A percentile compares a stretch with the other conserved stretches of the same genome.
Conservation (phyloP, 371 early-diverging fungal species). For the Zychaea mexicana region DNA sequence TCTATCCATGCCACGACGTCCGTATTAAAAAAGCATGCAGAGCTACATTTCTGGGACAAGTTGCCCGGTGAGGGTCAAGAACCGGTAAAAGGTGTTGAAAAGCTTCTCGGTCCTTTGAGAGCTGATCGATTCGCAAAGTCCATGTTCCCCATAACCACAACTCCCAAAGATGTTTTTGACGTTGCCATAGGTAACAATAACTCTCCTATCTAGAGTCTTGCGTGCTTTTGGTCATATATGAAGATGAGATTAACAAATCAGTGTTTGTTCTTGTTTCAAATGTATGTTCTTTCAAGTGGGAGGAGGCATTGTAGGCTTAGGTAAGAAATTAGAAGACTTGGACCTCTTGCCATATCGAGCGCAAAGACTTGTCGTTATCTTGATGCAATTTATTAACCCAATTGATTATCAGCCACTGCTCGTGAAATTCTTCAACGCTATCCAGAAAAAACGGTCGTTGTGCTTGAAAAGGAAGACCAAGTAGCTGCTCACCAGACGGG, state of each 20-base stretch:
- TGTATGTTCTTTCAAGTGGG: constrained; percentile 25
- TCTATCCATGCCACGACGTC: not conserved
- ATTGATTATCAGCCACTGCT: constrained; percentile 32
- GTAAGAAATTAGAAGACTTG: too few relatives aligned
- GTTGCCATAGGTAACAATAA: constrained; percentile 24
- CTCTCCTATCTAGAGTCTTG: too few relatives aligned
- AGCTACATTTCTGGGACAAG: constrained; percentile 26
- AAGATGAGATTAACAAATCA: not conserved
- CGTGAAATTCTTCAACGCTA: constrained; percentile 44
- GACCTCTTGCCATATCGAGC: too few relatives aligned
- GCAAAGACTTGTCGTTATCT: not conserved
- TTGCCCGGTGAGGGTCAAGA: constrained; percentile 36
- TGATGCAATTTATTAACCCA: not conserved
- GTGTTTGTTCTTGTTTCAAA: too few relatives aligned
- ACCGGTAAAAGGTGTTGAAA: constrained; percentile 26
- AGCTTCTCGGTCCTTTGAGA: constrained; percentile 28
- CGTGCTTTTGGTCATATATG: not conserved
- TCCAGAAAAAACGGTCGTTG: constrained; percentile 43
- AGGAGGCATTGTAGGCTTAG: constrained; percentile 48
- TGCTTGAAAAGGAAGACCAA: constrained; percentile 45
- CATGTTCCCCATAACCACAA: constrained; percentile 4
- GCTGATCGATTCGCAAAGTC: constrained; percentile 26
- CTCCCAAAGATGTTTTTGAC: constrained; percentile 35
- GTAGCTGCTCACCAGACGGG: constrained; percentile 51
- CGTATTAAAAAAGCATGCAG: not conserved